A percentile compares a stretch with the other conserved stretches of the same genome.
Conservation (phyloP, 2,329 filamentous ascomycete species). For the Ceratocystis albifundus region DNA sequence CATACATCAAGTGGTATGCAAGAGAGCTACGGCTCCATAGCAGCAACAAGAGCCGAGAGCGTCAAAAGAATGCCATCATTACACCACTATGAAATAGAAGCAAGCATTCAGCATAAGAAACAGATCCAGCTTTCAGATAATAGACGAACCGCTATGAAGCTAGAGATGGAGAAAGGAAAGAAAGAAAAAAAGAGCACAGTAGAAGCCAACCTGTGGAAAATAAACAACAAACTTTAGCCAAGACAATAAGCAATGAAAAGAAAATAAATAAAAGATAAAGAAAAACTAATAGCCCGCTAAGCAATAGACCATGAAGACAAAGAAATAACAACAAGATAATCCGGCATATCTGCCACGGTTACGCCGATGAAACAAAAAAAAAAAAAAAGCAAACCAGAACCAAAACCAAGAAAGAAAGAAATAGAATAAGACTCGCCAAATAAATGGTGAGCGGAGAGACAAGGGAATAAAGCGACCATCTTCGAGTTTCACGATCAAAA, state of each 20-base stretch:
- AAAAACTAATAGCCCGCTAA: constrained; percentile 12
- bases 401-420: not conserved
- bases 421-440: not conserved
- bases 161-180: not conserved
- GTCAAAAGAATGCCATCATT: not conserved
- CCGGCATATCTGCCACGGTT: not conserved
- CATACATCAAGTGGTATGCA: no score
- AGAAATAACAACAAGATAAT: constrained; percentile 9
- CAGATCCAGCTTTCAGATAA: constrained; percentile 3
- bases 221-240: not conserved
- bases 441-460: not conserved
- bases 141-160: not conserved
- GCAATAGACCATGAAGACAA: constrained; percentile 2
- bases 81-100: constrained; percentile 22
- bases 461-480: not conserved
- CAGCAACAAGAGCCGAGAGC: no score
- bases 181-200: not conserved
- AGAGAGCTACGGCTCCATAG: no score
- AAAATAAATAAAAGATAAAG: constrained; percentile 25
- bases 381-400: not conserved
- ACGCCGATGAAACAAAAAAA: constrained; percentile 5
- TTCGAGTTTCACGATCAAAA: not conserved
- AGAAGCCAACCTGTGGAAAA: constrained; percentile 7
- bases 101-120: constrained; percentile 16
- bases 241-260: not conserved